Percentiles rank a stretch among this genome's conserved stretches.
Conservation (phyloP, 192 early-diverging fungal species). For the Spinellus fusiger region DNA sequence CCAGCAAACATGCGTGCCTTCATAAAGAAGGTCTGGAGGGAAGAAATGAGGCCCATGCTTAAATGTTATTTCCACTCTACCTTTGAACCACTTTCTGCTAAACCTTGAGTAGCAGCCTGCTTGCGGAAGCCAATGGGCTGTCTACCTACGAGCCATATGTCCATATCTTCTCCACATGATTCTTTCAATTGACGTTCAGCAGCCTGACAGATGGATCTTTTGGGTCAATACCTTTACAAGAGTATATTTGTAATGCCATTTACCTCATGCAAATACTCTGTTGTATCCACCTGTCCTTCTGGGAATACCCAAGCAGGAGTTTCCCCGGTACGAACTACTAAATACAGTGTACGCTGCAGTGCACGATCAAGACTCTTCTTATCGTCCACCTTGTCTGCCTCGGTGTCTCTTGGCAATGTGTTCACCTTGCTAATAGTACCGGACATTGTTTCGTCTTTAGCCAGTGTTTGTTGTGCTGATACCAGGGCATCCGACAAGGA, state of each 20-base stretch:
- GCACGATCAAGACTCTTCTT: slow-evolving; percentile 69
- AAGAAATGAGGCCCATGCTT: background rate
- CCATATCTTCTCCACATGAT: slow-evolving; percentile 68
- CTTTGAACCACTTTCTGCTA: slow-evolving; percentile 42
- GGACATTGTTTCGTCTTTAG: slow-evolving; percentile 2
- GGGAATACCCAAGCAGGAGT: slow-evolving; percentile 68
- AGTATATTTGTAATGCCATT: background rate
- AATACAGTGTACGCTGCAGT: slow-evolving; percentile 71
- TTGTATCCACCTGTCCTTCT: slow-evolving; percentile 51
- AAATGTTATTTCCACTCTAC: slow-evolving; percentile 12
- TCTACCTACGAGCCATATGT: slow-evolving; percentile 82
- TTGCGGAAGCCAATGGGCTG: slow-evolving; percentile 72
- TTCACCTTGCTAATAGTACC: slow-evolving; percentile 36
- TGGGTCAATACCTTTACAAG: background rate
- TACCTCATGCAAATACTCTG: slow-evolving; percentile 71
- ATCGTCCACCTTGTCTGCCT: slow-evolving; percentile 61
- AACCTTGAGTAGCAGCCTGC: slow-evolving; percentile 10
- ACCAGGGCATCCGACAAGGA: slow-evolving; percentile 15
- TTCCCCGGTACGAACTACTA: slow-evolving; percentile 61
- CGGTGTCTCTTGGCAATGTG: slow-evolving; percentile 48
- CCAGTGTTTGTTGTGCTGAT: slow-evolving; percentile 6
- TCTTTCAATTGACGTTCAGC: slow-evolving; percentile 66
- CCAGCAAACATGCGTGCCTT: slow-evolving; percentile 59
- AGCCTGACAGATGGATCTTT: slow-evolving; percentile 39
- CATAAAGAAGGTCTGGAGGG: slow-evolving; percentile 87